Evolutionary conservation across 2,329 filamentous ascomycete genomes (phyloP).

Genomic region (Truncatella angustata): DNA sequence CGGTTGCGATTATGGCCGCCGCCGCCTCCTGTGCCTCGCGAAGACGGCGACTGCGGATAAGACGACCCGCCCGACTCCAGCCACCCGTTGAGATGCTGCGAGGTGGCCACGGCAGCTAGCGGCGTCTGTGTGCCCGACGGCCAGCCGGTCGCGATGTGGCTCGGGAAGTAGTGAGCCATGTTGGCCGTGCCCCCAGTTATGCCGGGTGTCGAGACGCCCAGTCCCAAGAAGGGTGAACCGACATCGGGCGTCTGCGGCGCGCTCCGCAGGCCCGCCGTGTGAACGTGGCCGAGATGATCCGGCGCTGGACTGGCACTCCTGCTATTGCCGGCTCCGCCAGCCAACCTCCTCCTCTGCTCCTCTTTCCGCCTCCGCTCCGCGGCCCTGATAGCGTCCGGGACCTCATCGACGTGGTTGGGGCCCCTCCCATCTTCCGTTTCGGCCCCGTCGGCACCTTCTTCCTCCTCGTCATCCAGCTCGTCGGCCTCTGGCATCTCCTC

Average conservation of each 20-base stretch:
- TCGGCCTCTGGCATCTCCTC: constrained; percentile 71
- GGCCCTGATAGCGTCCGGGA: constrained; percentile 32
- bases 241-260: constrained; percentile 40
- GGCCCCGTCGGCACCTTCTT: constrained; percentile 38
- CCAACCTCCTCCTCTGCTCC: constrained; percentile 28
- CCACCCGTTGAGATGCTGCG: constrained; percentile 57
- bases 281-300: constrained; percentile 32
- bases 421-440: constrained; percentile 6
- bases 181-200: constrained; percentile 73
- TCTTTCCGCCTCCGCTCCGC: constrained; percentile 31
- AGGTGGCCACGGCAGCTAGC: constrained; percentile 74
- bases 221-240: constrained; percentile 54
- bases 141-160: constrained; percentile 67
- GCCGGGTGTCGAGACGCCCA: constrained; percentile 55
- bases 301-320: constrained; percentile 15
- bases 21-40: constrained; percentile 4
- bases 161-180: constrained; percentile 80
- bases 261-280: constrained; percentile 32
- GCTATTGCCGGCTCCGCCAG: constrained; percentile 8
- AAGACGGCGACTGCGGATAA: constrained; percentile 9
- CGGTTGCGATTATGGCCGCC: constrained; percentile 39
- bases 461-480: constrained; percentile 52
- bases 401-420: constrained; percentile 16
- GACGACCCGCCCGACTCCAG: constrained; percentile 23
- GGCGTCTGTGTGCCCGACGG: constrained; percentile 73